A percentile compares a stretch with the other conserved stretches of the same genome.
Evolutionary conservation across 2,329 filamentous ascomycete species (phyloP).

Genomic region (Fusarium odoratissimum): DNA sequence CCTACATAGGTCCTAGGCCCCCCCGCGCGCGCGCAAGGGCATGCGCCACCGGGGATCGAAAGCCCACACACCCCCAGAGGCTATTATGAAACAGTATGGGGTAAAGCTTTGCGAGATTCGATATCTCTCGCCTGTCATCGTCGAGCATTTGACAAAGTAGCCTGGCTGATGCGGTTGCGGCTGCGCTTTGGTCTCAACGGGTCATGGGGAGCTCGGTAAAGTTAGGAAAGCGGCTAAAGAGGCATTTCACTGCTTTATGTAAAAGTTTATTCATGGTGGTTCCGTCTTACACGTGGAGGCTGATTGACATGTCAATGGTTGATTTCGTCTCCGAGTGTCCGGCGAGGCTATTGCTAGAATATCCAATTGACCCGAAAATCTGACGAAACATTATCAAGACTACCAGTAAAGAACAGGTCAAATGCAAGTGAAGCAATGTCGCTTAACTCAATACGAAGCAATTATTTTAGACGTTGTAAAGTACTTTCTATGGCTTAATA

Average conservation of each 20-base stretch:
- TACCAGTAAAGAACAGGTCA: background rate
- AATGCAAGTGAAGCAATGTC: background rate
- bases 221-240: constrained; percentile 8
- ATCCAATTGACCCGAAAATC: background rate
- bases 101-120: constrained; percentile 38
- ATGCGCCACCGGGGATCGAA: constrained; percentile 23
- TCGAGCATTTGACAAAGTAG: constrained; percentile 24
- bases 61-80: constrained; percentile 22
- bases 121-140: constrained; percentile 45
- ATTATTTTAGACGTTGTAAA: background rate
- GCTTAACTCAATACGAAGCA: background rate
- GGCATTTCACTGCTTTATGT: constrained; percentile 3
- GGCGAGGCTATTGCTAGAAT: constrained; percentile 4
- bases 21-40: constrained; percentile 7
- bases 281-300: constrained; percentile 22
- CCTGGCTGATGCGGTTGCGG: background rate
- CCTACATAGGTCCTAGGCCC: background rate
- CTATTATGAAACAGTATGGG: constrained; percentile 49
- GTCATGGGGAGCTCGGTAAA: background rate
- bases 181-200: constrained; percentile 5
- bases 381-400: background rate
- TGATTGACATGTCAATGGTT: constrained; percentile 14
- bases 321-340: background rate
- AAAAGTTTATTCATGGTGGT: background rate
- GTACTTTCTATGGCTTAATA: background rate